Evolutionary conservation across 2,329 filamentous ascomycete genomes (phyloP), one percentile per base, ranked within the genome.

Genomic region (Biscogniauxia marginata): DNA sequence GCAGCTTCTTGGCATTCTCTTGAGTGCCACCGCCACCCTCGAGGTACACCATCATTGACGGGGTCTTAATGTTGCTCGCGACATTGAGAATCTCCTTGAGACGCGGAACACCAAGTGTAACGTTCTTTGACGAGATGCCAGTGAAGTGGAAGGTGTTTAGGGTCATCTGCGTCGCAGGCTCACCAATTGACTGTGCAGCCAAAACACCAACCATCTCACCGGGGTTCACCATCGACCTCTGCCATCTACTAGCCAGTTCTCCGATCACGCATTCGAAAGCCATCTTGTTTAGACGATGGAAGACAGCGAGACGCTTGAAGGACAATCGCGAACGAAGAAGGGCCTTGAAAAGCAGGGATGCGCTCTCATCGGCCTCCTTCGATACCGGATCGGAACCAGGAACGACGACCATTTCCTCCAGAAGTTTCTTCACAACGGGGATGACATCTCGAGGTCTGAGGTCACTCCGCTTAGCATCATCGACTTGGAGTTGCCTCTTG

Each of bases 101-200:
- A 86, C 95, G 93, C 46, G 95, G 95, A 46, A 99, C 95, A 91
- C 95, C 95, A 49, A 99, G 87, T 0, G 95, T 99, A 54, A 99
- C 93, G 82, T 99, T 99, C 88, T 99, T 99, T 21, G 93, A 96
- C 39, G 96, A 96, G 59, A 99, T 92, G 96, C 95, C 95, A 74
- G 95, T 93, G 74, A 99, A 99, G 82, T 99, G 95, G 89, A 99
- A 99, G 21, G 95, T 99, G 79, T 99, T 99, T 59, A 99, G 79
- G 1, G 95, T 99, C 95, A 99, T 99, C 80, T 99, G 95, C 1
- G 95, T 99, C 20, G 95, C 96, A 44, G 95, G 95, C 75, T 99
- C 95, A 78, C 95, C 95, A 71, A 99, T 99, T 25, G 95, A 99
- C 77, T 99, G 95, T 6, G 96, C 95, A 61, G 95, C 95, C 68